Conservation (phyloP, 1,284 basidiomycete genomes). For the Athelia sp. region DNA sequence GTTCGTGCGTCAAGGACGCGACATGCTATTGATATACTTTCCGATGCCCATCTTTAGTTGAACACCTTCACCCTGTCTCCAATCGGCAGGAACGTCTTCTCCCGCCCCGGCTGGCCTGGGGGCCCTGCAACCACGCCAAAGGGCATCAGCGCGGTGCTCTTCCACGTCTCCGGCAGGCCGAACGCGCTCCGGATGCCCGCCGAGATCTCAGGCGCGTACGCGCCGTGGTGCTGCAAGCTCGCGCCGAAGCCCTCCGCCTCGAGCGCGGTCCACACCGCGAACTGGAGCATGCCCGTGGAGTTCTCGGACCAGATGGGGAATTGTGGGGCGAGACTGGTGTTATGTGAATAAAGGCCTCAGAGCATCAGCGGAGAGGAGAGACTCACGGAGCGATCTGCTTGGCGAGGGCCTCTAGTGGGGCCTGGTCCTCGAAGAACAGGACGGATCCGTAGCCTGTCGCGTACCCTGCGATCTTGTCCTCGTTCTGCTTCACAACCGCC, state of each 20-base stretch:
- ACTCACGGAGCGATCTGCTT: not conserved
- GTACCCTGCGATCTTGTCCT: not conserved
- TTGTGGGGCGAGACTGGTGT: not conserved
- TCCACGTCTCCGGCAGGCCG: not conserved
- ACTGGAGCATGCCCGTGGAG: not conserved
- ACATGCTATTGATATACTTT: too few relatives aligned
- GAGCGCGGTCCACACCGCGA: conserved; percentile 2
- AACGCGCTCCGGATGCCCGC: not conserved
- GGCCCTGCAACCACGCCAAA: not conserved
- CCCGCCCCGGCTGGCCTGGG: not conserved
- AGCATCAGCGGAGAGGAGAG: not conserved
- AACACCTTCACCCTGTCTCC: not conserved
- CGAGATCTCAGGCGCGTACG: not conserved
- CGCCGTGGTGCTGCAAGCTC: not conserved
- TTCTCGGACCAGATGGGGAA: not conserved
- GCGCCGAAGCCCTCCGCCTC: conserved; percentile 2
- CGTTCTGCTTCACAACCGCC: not conserved
- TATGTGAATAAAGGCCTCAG: not conserved
- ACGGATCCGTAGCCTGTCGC: conserved; percentile 1
- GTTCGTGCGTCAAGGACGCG: too few relatives aligned
- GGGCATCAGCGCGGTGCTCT: not conserved
- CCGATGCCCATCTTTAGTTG: too few relatives aligned
- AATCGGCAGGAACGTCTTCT: not conserved
- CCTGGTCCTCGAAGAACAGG: conserved; percentile 3
- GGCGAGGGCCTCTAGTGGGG: not conserved